Base-by-base conservation (phyloP, 2,329 filamentous ascomycete species). In the Fusarium globosum region DNA sequence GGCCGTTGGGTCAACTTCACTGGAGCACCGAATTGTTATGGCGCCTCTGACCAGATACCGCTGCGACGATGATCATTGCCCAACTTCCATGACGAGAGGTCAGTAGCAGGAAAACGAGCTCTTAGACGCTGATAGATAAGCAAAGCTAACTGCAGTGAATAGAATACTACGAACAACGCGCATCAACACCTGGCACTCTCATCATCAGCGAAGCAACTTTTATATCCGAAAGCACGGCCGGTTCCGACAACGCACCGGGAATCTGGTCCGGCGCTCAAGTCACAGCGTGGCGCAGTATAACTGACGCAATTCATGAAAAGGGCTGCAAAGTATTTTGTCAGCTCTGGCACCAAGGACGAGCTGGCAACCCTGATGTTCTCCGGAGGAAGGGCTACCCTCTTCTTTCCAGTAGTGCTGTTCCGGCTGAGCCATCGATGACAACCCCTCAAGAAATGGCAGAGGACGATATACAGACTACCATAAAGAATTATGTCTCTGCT, bases 121-220 rank as follows among this genome's bases (percentile, higher is more conserved):
- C 18, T 18, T 2, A 1, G 13, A 23, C 2, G 1, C 7, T 3
- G 4, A 1, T 7, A 0, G 18, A 14, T 12, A 0, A 18, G 2
- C 7, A 14, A 23, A 2, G 8, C 12, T 51, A 23, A 51, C 5
- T 10, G 11, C 1, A 38, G 14, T 18, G 5, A 13, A 7, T 18
- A 53, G 51, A 53, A 38, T 53, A 53, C 35, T 53, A 53, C 23
- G 51, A 53, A 28, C 51, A 53, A n/a, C 51, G 51, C 0, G 51
- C 51, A 28, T 53, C 51, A 39, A 53, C 51, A 21, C 23, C 51
- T 13, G 51, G 51, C 0, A 53, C 51, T 10, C 51, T 53, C 35
- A 53, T 53, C 23, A 39, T 53, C 14, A 53, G 51, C 20, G 51
- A 53, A 53, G 51, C 51, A 53, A 39, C 51, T 18, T 53, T 53